A percentile compares a stretch with the other conserved stretches of the same genome.
Conservation (phyloP, 1,284 basidiomycete genomes). For the Schizopora paradoxa region DNA sequence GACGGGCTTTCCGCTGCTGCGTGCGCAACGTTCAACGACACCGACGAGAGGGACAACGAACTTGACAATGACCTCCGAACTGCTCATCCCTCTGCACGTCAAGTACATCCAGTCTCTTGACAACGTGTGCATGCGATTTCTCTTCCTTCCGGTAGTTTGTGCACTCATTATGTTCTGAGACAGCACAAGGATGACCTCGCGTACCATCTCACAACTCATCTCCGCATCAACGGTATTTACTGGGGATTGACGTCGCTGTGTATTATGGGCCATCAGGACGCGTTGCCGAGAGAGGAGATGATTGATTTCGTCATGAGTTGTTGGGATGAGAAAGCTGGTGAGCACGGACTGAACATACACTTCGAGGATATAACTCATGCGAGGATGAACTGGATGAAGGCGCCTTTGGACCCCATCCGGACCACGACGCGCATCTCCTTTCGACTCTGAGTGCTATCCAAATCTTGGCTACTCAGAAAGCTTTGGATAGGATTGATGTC, state of each 20-base stretch:
- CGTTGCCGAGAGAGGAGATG: conserved; percentile 78
- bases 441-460: conserved; percentile 90
- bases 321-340: conserved; percentile 87
- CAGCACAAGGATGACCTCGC: conserved; percentile 84
- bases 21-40: too few species aligned
- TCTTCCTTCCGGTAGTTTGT: neutral
- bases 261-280: conserved; percentile 74
- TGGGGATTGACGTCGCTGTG: conserved; percentile 91
- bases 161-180: neutral
- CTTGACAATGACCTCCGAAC: conserved; percentile 12
- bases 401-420: conserved; percentile 87
- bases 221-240: conserved; percentile 94
- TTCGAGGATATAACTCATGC: too few species aligned
- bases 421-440: conserved; percentile 88
- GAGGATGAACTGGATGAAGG: too few species aligned
- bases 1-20: too few species aligned
- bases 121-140: conserved; percentile 37
- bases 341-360: too few species aligned
- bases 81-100: conserved; percentile 55
- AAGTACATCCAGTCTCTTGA: conserved; percentile 72
- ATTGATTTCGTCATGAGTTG: conserved; percentile 89
- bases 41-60: too few species aligned
- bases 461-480: conserved; percentile 83
- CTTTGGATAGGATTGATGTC: conserved; percentile 66
- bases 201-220: conserved; percentile 91